Evolutionary conservation across 306 rosid genomes (phyloP), one percentile per base, ranked within the genome.

Genomic region (Heteromeles arbutifolia): DNA sequence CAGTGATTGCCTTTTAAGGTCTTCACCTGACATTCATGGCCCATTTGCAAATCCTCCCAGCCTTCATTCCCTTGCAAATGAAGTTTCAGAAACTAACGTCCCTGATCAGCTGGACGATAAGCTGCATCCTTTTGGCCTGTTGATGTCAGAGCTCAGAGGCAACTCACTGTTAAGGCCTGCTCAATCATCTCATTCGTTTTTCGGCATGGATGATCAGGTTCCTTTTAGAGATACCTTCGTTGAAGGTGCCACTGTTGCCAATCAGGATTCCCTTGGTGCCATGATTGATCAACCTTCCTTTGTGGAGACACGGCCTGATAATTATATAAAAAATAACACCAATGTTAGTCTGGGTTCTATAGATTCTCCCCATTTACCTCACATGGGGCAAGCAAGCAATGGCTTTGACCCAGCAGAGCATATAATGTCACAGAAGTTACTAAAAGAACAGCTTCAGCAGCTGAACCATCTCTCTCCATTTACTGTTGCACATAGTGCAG

Each of bases 41-140:
- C 75, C 78, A 3, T 79, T 78, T 82, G 73, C 83, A 74, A 85
- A 75, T 81, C 65, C 83, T 70, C 29, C 77, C 18, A 80, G 74
- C 32, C 80, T 76, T 77, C 79, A 86, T 74, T 69, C 81, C 48
- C 68, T 65, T 45, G 31, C 80, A 34, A 84, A 77, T 82, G 91
- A 89, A 56, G 71, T 76, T 84, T 52, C 80, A 5, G 77, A 81
- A 57, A 74, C 76, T 79, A 79, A 68, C 45, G 1, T 81, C 59
- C 86, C 45, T 53, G 83, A 65, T 78, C 70, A 62, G 15, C 88
- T 82, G 67, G 80, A 82, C 52, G 87, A 87, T 73, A 90, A 90
- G 82, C 67, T 90, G 78, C 95, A 90, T 65, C 95, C 95, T 52
- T 90, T 87, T 82, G 92, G 95, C 75, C 83, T 87, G 50, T 77